Evolutionary conservation across 352 stramenopile genomes (phyloP), one percentile per base, ranked within the genome.

Genomic region (Blastocystis sp.): DNA sequence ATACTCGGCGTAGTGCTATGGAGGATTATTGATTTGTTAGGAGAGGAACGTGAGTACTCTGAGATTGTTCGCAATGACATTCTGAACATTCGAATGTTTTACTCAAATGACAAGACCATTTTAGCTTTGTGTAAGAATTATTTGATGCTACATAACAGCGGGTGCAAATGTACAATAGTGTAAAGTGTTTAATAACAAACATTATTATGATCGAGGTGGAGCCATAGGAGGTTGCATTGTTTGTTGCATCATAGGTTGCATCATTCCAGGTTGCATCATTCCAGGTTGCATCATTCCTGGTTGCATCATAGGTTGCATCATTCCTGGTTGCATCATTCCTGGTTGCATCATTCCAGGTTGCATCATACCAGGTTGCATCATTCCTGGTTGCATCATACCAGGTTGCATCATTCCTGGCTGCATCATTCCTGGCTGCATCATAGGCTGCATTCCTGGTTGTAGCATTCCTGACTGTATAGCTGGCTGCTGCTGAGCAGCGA

Each of bases 51-150:
- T 15, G 56, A 39, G 8, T 26, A 18, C 23, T 34, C 73, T 18
- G 73, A 84, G 73, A 66, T 45, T 18, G n/a, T 84, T 54, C 45
- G 45, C 13, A 84, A 84, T n/a, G 73, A 84, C 55, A 39, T 84
- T 18, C 26, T 84, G 39, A 84, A 34, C 56, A 68, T 84, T 39
- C 73, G 73, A 23, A 63, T 84, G 50, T 45, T 84, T 3, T 68
- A 84, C 39, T 37, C 73, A 2, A 68, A 63, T 29, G n/a, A 43
- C 18, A 23, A 43, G 39, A 18, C 29, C 1, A 84, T 84, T 68
- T 55, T 69, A 26, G 20, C 47, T 11, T 47, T 68, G 23, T 84
- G 73, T 47, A 15, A 54, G 4, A 68, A 50, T 8, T 84, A 50
- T 68, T 45, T 84, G 50, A n/a, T n/a, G 7, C 34, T 41, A 13